These are phyloP conservation scores for Eurotiales sp. DNA, from an alignment of 2,329 filamentous ascomycete genomes.

Conservation along the genomic window DNA sequence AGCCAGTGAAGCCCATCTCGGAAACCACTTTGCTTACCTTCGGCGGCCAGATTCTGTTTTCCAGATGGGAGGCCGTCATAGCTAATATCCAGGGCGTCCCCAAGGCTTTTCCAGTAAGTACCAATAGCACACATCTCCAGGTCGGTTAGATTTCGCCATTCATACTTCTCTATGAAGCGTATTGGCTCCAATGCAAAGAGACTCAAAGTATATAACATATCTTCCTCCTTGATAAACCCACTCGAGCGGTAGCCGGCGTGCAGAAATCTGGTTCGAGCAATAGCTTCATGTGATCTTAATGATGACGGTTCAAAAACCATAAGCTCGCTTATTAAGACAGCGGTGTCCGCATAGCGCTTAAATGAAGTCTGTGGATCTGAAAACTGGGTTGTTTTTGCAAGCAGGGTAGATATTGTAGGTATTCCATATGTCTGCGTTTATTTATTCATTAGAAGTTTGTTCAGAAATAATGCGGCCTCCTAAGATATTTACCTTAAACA, in stretches of 20 bases:
- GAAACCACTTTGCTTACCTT: slow-evolving; percentile 49
- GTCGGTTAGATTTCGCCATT: slow-evolving; percentile 65
- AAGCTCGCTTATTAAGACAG: slow-evolving; percentile 48
- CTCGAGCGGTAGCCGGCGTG: slow-evolving; percentile 55
- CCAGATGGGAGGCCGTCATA: slow-evolving; percentile 38
- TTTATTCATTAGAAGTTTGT: background rate
- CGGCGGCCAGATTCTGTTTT: slow-evolving; percentile 30
- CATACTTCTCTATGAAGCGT: slow-evolving; percentile 60
- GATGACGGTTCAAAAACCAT: slow-evolving; percentile 42
- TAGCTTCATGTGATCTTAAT: slow-evolving; percentile 45
- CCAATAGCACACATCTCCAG: slow-evolving; percentile 66
- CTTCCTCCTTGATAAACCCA: slow-evolving; percentile 58
- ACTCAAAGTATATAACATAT: slow-evolving; percentile 63
- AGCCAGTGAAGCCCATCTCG: slow-evolving; percentile 52
- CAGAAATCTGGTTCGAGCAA: slow-evolving; percentile 63
- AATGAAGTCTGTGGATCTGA: slow-evolving; percentile 43
- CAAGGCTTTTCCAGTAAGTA: slow-evolving; percentile 67
- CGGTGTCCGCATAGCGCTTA: slow-evolving; percentile 54
- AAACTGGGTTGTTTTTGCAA: slow-evolving; percentile 50
- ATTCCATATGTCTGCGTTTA: slow-evolving; percentile 58
- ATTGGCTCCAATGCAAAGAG: slow-evolving; percentile 65
- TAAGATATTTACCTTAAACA: slow-evolving; percentile 48
- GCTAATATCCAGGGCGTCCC: slow-evolving; percentile 65
- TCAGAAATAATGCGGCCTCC: background rate
- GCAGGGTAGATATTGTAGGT: slow-evolving; percentile 50